Evolutionary conservation across 1,284 basidiomycete species (phyloP).

Genomic region (Singerocomus inundabilis): DNA sequence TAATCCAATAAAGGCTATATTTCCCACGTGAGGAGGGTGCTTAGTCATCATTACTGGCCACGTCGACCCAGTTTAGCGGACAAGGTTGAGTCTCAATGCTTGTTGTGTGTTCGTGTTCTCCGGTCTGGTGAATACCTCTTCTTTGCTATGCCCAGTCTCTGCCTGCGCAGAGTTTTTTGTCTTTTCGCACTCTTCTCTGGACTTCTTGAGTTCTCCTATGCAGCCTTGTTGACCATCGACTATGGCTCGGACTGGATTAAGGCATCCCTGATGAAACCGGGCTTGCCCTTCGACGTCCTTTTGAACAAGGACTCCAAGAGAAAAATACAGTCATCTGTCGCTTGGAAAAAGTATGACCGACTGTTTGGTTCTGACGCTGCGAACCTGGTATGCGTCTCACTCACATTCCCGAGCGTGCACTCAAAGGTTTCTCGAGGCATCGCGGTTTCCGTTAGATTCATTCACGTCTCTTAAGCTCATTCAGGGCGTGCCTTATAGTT

Average conservation of each 20-base stretch:
- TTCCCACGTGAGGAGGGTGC: not conserved
- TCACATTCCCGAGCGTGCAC: not conserved
- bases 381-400: constrained; percentile 66
- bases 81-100: constrained; percentile 11
- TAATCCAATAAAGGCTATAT: constrained; percentile 2
- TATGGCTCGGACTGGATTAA: constrained; percentile 97
- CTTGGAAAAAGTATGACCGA: constrained; percentile 85
- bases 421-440: constrained; percentile 56
- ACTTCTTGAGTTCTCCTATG: constrained; percentile 28
- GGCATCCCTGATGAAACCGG: constrained; percentile 94
- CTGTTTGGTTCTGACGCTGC: constrained; percentile 88
- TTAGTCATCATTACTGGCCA: constrained; percentile 25
- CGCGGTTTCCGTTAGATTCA: constrained; percentile 86
- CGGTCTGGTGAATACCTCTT: constrained; percentile 16
- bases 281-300: constrained; percentile 93
- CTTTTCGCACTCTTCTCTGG: constrained; percentile 25
- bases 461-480: constrained; percentile 88
- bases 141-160: constrained; percentile 22
- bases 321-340: constrained; percentile 88
- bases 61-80: constrained; percentile 6
- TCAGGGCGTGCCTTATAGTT: constrained; percentile 72
- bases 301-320: constrained; percentile 96
- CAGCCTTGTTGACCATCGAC: constrained; percentile 86
- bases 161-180: constrained; percentile 30
- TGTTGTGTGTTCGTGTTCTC: constrained; percentile 11